A percentile compares a stretch with the other conserved stretches of the same genome.
Evolutionary conservation across 768 basidiomycete genomes (phyloP).

Genomic region (Hypholoma fasciculare): DNA sequence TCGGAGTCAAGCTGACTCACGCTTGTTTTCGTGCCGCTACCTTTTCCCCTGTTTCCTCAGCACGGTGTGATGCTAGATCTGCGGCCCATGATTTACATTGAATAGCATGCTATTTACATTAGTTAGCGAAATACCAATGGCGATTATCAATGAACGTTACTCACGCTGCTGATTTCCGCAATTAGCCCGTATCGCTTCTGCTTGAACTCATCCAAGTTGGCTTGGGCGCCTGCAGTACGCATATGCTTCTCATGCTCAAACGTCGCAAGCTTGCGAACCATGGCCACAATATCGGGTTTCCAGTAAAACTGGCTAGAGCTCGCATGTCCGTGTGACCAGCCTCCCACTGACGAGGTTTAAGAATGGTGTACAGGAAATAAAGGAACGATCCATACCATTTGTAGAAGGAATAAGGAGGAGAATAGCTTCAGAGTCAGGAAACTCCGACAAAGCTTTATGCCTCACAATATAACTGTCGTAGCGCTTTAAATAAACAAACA

Average conservation of each 20-base stretch:
- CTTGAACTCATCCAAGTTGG: neutral
- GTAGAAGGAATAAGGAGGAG: slow-evolving; percentile 7
- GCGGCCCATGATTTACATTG: neutral
- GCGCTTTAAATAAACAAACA: neutral
- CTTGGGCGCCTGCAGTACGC: neutral
- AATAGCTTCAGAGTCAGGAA: neutral
- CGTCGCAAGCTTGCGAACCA: slow-evolving; percentile 12
- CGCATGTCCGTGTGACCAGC: slow-evolving; percentile 24
- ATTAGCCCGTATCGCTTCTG: neutral
- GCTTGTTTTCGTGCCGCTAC: neutral
- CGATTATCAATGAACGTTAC: neutral
- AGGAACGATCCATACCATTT: neutral
- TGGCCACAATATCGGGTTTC: slow-evolving; percentile 26
- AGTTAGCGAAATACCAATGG: too few species aligned
- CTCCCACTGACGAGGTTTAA: slow-evolving; percentile 21
- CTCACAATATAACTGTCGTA: neutral
- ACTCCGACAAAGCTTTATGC: neutral
- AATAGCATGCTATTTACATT: neutral
- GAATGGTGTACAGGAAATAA: neutral
- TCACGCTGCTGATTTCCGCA: neutral
- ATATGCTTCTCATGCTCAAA: neutral
- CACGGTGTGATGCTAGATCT: neutral
- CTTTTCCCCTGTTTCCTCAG: neutral
- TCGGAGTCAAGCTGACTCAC: neutral
- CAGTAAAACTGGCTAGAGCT: slow-evolving; percentile 29